phyloP scores from a whole-genome alignment of 441 rosid species.

The Isatis lusitanica region DNA sequence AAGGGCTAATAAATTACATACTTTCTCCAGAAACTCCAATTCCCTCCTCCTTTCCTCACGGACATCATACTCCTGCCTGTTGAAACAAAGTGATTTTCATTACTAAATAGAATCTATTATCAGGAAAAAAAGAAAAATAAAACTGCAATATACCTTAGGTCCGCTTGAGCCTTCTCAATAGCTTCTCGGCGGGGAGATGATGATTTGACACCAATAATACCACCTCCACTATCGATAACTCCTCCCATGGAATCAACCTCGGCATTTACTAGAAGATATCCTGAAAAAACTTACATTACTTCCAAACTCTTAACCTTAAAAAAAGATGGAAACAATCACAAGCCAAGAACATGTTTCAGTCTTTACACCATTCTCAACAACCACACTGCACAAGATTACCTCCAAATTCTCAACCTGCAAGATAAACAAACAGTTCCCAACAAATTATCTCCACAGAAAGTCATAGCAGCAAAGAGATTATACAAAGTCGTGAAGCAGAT shows the following conservation, averaged over 20 bases:
- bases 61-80: constrained; percentile 92
- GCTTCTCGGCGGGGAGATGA: constrained; percentile 84
- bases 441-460: too few relatives aligned
- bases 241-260: constrained; percentile 99
- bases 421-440: too few relatives aligned
- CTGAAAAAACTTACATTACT: constrained; percentile 59
- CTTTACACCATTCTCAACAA: not conserved
- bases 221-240: constrained; percentile 87
- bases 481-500: not conserved
- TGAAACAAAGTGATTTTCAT: not conserved
- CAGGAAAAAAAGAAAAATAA: constrained; percentile 27
- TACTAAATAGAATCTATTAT: constrained; percentile 63
- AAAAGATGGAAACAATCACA: not conserved
- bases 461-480: too few relatives aligned
- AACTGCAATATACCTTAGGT: constrained; percentile 61
- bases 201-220: constrained; percentile 68
- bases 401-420: not conserved
- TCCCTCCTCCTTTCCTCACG: constrained; percentile 93
- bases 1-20: constrained; percentile 41
- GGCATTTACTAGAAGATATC: constrained; percentile 68
- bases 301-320: constrained; percentile 45
- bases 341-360: not conserved
- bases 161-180: constrained; percentile 90
- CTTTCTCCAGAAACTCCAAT: constrained; percentile 90
- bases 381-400: not conserved